phyloP scores from a whole-genome alignment of 2,329 filamentous ascomycete species.

The Epicoccum nigrum region DNA sequence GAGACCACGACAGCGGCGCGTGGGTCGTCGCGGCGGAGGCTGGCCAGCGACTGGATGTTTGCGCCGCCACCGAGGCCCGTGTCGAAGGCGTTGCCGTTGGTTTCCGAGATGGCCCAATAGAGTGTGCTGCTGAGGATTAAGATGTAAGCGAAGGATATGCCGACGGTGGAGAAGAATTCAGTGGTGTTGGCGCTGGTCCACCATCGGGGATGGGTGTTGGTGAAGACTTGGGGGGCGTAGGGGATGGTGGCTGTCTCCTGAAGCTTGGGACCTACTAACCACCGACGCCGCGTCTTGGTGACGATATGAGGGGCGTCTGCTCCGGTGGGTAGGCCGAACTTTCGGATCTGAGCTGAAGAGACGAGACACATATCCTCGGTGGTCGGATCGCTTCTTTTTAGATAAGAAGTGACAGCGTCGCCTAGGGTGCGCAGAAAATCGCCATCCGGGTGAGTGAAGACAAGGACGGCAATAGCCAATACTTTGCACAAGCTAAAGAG shows the following conservation, averaged over 20 bases:
- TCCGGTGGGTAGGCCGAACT: slow-evolving; percentile 10
- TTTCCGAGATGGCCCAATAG: slow-evolving; percentile 12
- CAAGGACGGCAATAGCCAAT: slow-evolving; percentile 16
- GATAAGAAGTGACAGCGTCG: slow-evolving; percentile 37
- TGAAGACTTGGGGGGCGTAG: slow-evolving; percentile 12
- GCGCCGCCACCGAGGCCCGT: slow-evolving; percentile 14
- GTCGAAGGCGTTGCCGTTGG: slow-evolving; percentile 13
- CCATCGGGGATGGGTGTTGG: slow-evolving; percentile 17
- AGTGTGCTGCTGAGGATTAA: slow-evolving; percentile 9
- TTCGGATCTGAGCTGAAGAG: slow-evolving; percentile 17
- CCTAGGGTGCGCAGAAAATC: slow-evolving; percentile 28
- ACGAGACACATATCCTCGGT: slow-evolving; percentile 29
- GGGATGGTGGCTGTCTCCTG: slow-evolving; percentile 1
- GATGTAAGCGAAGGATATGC: slow-evolving; percentile 15
- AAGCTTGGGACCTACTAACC: not conserved
- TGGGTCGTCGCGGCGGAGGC: slow-evolving; percentile 12
- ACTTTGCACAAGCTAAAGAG: slow-evolving; percentile 25
- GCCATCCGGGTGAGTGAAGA: slow-evolving; percentile 14
- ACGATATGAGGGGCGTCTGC: not conserved
- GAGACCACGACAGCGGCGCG: slow-evolving; percentile 20
- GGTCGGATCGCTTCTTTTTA: slow-evolving; percentile 25
- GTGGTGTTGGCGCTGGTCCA: slow-evolving; percentile 17
- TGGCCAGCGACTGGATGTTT: slow-evolving; percentile 22
- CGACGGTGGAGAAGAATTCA: slow-evolving; percentile 20
- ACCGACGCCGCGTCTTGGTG: slow-evolving; percentile 11